phyloP scores from a whole-genome alignment of 345 rosid species.

The Sisymbrium irio region DNA sequence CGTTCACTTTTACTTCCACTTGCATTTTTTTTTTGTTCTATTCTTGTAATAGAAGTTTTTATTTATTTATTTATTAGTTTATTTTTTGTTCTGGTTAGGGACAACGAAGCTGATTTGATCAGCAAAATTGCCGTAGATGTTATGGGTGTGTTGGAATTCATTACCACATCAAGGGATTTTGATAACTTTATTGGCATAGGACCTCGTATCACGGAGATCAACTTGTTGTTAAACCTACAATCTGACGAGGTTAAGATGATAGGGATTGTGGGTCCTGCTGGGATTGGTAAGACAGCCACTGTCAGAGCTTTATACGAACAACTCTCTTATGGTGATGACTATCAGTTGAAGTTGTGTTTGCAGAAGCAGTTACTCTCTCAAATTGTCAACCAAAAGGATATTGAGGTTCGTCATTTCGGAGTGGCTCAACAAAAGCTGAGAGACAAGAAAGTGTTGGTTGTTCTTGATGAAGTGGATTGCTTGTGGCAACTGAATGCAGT shows the following conservation, averaged over 20 bases:
- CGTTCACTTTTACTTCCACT: background rate
- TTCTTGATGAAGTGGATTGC: conserved; percentile 4
- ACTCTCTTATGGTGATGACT: too few species aligned
- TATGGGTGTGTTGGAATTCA: background rate
- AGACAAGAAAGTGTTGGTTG: background rate
- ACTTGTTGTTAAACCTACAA: too few species aligned
- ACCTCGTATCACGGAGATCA: too few species aligned
- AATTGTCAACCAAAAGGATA: background rate
- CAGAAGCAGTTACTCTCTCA: background rate
- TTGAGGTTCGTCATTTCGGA: background rate
- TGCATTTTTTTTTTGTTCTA: too few species aligned
- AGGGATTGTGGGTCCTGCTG: too few species aligned
- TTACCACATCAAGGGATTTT: too few species aligned
- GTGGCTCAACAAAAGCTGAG: background rate
- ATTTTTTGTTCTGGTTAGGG: background rate
- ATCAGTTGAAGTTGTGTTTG: background rate
- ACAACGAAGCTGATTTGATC: background rate
- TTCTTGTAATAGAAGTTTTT: too few species aligned
- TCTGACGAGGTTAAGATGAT: too few species aligned
- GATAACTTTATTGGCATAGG: too few species aligned
- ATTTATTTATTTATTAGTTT: too few species aligned
- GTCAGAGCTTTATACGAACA: too few species aligned
- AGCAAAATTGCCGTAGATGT: background rate
- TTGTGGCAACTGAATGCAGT: background rate
- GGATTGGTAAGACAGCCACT: too few species aligned